Conservation (phyloP, 116 monocot species). For the Iris pallida region DNA sequence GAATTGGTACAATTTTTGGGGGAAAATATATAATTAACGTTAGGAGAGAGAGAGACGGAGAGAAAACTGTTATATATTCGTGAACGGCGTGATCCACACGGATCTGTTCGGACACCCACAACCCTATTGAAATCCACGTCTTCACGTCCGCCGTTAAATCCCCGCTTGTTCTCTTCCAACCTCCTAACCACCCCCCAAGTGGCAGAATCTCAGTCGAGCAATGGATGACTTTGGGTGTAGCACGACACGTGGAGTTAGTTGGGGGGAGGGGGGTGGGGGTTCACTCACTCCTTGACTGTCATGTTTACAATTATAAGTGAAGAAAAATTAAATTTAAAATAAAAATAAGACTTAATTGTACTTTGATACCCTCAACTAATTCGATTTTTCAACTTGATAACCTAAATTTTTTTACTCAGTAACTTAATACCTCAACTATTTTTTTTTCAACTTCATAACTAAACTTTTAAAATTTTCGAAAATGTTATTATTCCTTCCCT, state of each 20-base stretch:
- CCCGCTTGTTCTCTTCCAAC: not conserved
- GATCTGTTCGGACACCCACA: not conserved
- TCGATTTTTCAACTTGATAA: too few relatives aligned
- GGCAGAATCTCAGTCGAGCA: not conserved
- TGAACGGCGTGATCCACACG: slow-evolving; percentile 3
- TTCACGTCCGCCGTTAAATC: slow-evolving; percentile 5
- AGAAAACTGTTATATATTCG: not conserved
- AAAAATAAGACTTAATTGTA: too few relatives aligned
- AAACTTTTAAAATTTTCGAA: too few relatives aligned
- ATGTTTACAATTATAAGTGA: too few relatives aligned
- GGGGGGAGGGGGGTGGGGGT: not conserved
- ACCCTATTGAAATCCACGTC: not conserved
- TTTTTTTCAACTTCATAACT: too few relatives aligned
- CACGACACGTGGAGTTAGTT: not conserved
- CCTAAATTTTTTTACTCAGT: too few relatives aligned
- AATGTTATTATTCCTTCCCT: too few relatives aligned
- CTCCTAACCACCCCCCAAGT: not conserved
- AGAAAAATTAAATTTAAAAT: too few relatives aligned
- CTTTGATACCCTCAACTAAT: too few relatives aligned
- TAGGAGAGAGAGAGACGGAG: not conserved
- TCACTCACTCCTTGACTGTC: not conserved
- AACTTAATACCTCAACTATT: too few relatives aligned
- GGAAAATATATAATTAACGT: not conserved
- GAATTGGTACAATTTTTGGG: slow-evolving; percentile 1
- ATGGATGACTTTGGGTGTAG: not conserved